Percentiles rank a stretch among this genome's conserved stretches.
phyloP scores from a whole-genome alignment of 805 yeast genomes.

The Sugiyamaella chiloensis region DNA sequence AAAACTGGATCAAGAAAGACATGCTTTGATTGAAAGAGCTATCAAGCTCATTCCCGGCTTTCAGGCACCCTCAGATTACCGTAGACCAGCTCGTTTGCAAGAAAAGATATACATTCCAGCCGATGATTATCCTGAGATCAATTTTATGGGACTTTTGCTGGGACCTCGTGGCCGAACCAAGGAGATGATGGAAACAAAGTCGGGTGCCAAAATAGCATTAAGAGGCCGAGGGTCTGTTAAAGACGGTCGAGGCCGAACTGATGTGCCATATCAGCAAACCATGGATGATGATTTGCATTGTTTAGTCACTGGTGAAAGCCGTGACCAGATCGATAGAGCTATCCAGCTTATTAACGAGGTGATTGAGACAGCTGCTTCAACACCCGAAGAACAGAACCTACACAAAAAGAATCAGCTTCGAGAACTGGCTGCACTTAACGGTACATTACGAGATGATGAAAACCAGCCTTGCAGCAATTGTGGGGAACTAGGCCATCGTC shows the following conservation, averaged over 20 bases:
- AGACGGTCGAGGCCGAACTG: slow-evolving; percentile 68
- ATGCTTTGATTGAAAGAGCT: slow-evolving; percentile 72
- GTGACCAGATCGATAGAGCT: slow-evolving; percentile 72
- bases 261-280: slow-evolving; percentile 46
- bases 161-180: slow-evolving; percentile 97
- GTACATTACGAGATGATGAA: slow-evolving; percentile 83
- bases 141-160: slow-evolving; percentile 82
- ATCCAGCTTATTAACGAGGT: slow-evolving; percentile 68
- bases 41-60: slow-evolving; percentile 69
- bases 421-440: slow-evolving; percentile 89
- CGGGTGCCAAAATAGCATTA: slow-evolving; percentile 87
- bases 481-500: slow-evolving; percentile 63
- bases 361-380: slow-evolving; percentile 75
- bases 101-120: slow-evolving; percentile 87
- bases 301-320: slow-evolving; percentile 76
- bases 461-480: slow-evolving; percentile 61
- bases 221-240: slow-evolving; percentile 96
- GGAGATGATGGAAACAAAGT: slow-evolving; percentile 70
- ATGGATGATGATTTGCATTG: slow-evolving; percentile 87
- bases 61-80: slow-evolving; percentile 75
- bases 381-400: slow-evolving; percentile 93
- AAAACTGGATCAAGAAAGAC: slow-evolving; percentile 73
- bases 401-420: slow-evolving; percentile 85
- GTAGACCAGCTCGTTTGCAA: slow-evolving; percentile 62
- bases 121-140: slow-evolving; percentile 83